Evolutionary conservation across 2,329 filamentous ascomycete species (phyloP), one percentile per base, ranked within the genome.

Genomic region (Aspergillus pseudotamarii): DNA sequence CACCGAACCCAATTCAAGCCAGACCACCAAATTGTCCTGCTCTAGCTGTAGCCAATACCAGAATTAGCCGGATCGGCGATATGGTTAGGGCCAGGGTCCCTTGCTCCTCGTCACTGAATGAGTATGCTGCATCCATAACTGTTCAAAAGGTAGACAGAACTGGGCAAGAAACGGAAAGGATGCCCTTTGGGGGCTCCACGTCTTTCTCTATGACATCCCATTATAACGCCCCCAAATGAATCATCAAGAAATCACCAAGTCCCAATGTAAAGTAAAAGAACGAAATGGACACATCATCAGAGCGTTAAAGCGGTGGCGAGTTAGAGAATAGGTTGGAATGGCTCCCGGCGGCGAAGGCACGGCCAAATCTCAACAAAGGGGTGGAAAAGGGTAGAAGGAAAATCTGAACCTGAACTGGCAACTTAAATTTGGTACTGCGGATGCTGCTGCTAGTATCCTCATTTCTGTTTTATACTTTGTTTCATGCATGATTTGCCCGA

Each of bases 201-300:
- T 66, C 67, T 71, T 73, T 73, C 64, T 76, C 74, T 75, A 76
- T 75, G 65, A 66, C 66, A 71, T 68, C 63, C 63, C 69, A 66
- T 67, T 67, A 66, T 68, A 67, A 72, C 69, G 69, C 74, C 73
- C 65, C 60, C 65, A 66, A 68, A 65, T 63, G 68, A 65, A 68
- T 54, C 51, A 66, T 62, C 58, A 55, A 65, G 51, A 63, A 46
- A 66, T 34, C 61, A 59, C 62, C 56, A 64, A 63, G 60, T 30
- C 45, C 57, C 55, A 59, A 59, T 58, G 60, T 62, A 65, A 60
- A 26, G 57, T 53, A 61, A 60, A 64, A 64, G 60, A 59, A 63
- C 30, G 54, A 62, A 60, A 59, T 38, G 26, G 34, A 38, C 30
- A 57, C 32, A 34, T 43, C 28, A 48, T 55, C 51, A 55, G 32